Base-by-base conservation (phyloP, 2,329 filamentous ascomycete species). In the Blastomyces gilchristii region DNA sequence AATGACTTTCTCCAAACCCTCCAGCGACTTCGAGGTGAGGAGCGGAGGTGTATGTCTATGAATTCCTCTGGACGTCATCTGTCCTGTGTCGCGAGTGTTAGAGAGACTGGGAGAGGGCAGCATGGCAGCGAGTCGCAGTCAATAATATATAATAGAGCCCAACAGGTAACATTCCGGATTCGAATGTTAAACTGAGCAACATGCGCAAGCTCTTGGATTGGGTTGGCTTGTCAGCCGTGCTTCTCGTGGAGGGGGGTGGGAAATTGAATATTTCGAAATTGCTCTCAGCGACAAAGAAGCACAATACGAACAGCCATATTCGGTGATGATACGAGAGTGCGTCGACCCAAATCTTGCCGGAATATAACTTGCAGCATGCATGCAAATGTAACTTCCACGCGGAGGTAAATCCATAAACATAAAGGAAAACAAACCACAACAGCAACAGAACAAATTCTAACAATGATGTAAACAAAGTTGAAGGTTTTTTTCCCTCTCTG, bases 1-100 rank as follows among this genome's bases (percentile, higher is more conserved):
- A 31, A 68, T 59, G 52, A 64, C 66, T 34, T 64, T 60, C 60
- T 68, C 66, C 47, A 68, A 43, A 8, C 66, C 66, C 58, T 67
- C 61, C 16, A 68, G 63, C n/a, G 66, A 68, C 45, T 53, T 60
- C 12, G 66, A 65, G 12, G 63, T 59, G 22, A 63, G 62, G 25
- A 65, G 52, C 1, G 63, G 64, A 31, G 64, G 64, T 14, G 47
- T 47, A 31, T 43, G 58, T 16, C 63, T 62, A 47, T 16, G 16
- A 18, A 58, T 39, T 45, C 28, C 54, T 50, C n/a, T 41, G 28
- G 37, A 41, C 5, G 63, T 47, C 28, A 62, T 52, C 52, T 59
- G 52, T 59, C 58, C 59, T 49, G 31, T 49, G 25, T 58, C n/a
- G 39, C n/a, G n/a, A 47, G 25, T 43, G 25, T 22, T n/a, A 41